Conservation (phyloP, 345 rosid species). For the Gossypioides kirkii region DNA sequence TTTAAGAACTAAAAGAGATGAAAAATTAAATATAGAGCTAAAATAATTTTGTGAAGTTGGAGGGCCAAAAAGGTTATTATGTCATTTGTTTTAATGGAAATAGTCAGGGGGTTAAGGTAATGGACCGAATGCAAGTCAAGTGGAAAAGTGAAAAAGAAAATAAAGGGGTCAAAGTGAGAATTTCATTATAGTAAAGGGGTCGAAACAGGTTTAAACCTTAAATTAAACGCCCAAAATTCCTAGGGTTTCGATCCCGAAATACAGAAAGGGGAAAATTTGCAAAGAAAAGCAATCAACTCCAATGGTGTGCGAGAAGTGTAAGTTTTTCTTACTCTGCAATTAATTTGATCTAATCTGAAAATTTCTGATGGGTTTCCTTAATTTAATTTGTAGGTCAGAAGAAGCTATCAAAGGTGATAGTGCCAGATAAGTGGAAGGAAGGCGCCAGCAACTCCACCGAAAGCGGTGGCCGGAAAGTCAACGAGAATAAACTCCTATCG, state of each 20-base stretch:
- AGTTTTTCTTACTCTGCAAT: constrained; percentile 16
- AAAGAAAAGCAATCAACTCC: constrained; percentile 4
- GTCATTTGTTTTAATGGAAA: too few species aligned
- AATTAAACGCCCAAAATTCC: background rate
- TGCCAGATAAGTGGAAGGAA: constrained; percentile 99
- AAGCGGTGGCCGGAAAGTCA: constrained; percentile 92
- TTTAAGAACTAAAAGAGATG: too few species aligned
- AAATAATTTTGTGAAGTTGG: too few species aligned
- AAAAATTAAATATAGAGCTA: too few species aligned
- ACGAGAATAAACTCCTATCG: constrained; percentile 97
- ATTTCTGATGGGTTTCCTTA: background rate
- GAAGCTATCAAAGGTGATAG: constrained; percentile 92
- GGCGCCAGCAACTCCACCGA: constrained; percentile 94
- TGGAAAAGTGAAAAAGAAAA: too few species aligned
- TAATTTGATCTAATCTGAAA: background rate
- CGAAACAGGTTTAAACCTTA: too few species aligned
- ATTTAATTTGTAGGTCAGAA: constrained; percentile 57
- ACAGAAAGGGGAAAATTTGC: background rate
- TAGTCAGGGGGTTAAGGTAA: too few species aligned
- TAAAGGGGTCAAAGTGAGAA: too few species aligned
- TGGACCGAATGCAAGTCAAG: too few species aligned
- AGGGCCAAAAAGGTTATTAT: too few species aligned
- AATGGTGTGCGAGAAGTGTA: constrained; percentile 97
- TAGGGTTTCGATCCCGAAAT: constrained; percentile 26
- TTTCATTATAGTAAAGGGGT: too few species aligned